phyloP scores from a whole-genome alignment of 2,329 filamentous ascomycete species.

The Pseudophaeomoniella oleicola region DNA sequence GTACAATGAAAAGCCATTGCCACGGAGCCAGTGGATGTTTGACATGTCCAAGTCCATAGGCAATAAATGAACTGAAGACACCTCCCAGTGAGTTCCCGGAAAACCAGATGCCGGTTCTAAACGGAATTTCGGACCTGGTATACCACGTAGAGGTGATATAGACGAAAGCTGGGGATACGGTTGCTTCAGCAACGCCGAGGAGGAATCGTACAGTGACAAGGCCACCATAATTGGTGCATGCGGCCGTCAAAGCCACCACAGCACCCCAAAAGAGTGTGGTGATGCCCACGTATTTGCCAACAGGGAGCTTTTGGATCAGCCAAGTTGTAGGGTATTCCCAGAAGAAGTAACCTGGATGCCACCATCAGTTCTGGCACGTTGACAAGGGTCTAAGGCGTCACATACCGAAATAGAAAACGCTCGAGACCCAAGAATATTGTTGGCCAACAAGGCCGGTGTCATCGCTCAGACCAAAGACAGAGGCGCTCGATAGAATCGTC shows the following conservation, averaged over 20 bases:
- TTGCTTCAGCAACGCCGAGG: slow-evolving; percentile 39
- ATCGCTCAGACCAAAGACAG: slow-evolving; percentile 40
- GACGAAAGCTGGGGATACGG: slow-evolving; percentile 39
- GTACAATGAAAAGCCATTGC: slow-evolving; percentile 5
- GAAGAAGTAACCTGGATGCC: slow-evolving; percentile 35
- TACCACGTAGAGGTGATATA: slow-evolving; percentile 43
- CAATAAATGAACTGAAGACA: slow-evolving; percentile 1
- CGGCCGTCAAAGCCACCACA: slow-evolving; percentile 8
- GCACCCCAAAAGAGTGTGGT: slow-evolving; percentile 11
- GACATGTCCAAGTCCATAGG: background rate
- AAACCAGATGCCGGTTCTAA: slow-evolving; percentile 15
- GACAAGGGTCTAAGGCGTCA: too few relatives aligned
- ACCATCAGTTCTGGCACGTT: too few relatives aligned
- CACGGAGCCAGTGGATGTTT: slow-evolving; percentile 1
- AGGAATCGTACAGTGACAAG: slow-evolving; percentile 35
- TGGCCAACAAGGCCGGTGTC: slow-evolving; percentile 34
- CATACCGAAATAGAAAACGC: slow-evolving; percentile 38
- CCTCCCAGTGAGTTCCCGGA: slow-evolving; percentile 11
- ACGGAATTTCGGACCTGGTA: slow-evolving; percentile 22
- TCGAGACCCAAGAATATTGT: slow-evolving; percentile 33
- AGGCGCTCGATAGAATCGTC: slow-evolving; percentile 39
- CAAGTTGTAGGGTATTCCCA: slow-evolving; percentile 37
- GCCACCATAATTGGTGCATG: slow-evolving; percentile 31
- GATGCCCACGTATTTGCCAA: slow-evolving; percentile 31
- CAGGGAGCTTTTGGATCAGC: slow-evolving; percentile 32